Percentiles rank a stretch among this genome's conserved stretches.
These are phyloP conservation scores for Pseudomicrostroma phylloplanum DNA, from an alignment of 1,284 basidiomycete genomes.

Conservation along the genomic window DNA sequence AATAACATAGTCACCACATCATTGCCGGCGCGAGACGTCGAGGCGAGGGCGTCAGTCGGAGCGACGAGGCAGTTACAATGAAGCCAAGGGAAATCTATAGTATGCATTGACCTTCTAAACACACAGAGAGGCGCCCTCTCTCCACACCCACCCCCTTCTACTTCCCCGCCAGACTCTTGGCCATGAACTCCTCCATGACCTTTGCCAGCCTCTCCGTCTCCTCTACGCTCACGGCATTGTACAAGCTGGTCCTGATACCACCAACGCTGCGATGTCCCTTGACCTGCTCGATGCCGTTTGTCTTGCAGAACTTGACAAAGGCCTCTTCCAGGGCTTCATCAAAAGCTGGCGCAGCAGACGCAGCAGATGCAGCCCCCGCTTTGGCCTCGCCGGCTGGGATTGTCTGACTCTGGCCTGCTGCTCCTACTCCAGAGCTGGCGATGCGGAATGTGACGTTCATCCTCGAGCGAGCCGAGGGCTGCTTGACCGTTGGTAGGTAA, in stretches of 20 bases:
- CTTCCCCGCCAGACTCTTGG: background rate
- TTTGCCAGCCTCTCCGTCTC: conserved; percentile 57
- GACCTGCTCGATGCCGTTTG: conserved; percentile 38
- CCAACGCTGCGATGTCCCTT: conserved; percentile 40
- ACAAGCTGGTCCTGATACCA: conserved; percentile 79
- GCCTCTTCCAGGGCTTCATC: conserved; percentile 35
- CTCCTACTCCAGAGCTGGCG: conserved; percentile 17
- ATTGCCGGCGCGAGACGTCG: too few relatives aligned
- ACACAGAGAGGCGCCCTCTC: too few relatives aligned
- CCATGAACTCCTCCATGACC: conserved; percentile 54
- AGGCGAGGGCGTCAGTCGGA: too few relatives aligned
- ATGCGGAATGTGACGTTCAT: conserved; percentile 50
- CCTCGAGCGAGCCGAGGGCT: conserved; percentile 35
- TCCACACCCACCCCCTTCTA: too few relatives aligned
- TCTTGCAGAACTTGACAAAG: conserved; percentile 35
- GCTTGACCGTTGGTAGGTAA: conserved; percentile 35
- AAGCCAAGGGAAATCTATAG: too few relatives aligned
- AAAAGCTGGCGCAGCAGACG: conserved; percentile 2
- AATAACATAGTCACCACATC: too few relatives aligned
- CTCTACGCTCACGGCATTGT: conserved; percentile 86
- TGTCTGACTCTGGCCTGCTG: too few relatives aligned
- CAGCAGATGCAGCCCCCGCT: too few relatives aligned
- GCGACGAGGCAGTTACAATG: too few relatives aligned
- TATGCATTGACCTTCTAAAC: too few relatives aligned
- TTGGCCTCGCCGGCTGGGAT: too few relatives aligned